These are phyloP conservation scores for Aureobasidium subglaciale DNA, from an alignment of 2,329 filamentous ascomycete genomes.

Conservation along the genomic window DNA sequence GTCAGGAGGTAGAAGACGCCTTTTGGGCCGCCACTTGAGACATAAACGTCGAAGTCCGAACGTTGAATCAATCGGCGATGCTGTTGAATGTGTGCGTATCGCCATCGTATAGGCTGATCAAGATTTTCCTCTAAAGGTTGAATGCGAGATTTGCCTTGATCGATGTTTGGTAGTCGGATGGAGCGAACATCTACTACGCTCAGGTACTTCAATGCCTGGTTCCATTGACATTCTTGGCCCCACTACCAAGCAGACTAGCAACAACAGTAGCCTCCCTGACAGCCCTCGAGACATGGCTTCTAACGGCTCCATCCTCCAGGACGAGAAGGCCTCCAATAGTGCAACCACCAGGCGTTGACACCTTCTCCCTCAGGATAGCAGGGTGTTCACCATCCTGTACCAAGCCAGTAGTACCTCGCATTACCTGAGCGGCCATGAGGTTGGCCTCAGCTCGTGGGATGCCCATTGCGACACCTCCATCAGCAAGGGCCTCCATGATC, in stretches of 20 bases:
- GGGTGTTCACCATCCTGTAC: conserved; percentile 68
- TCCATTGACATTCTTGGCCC: conserved; percentile 43
- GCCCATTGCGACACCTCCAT: conserved; percentile 74
- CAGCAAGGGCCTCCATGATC: conserved; percentile 66
- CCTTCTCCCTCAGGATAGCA: conserved; percentile 65
- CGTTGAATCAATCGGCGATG: no score
- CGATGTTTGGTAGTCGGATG: neutral
- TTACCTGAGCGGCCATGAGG: conserved; percentile 71
- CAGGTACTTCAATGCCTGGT: conserved; percentile 21
- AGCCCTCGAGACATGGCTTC: conserved; percentile 60
- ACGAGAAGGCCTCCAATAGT: conserved; percentile 68
- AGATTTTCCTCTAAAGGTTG: no score
- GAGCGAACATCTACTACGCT: no score
- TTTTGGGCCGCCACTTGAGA: no score
- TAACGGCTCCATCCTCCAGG: conserved; percentile 64
- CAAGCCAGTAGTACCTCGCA: conserved; percentile 64
- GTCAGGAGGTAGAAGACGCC: no score
- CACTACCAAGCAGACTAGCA: conserved; percentile 57
- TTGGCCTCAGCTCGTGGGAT: conserved; percentile 65
- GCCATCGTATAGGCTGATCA: no score
- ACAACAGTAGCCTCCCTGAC: conserved; percentile 65
- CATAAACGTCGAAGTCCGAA: no score
- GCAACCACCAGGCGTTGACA: conserved; percentile 70
- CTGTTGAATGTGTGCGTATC: no score
- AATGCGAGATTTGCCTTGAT: no score